Conservation (phyloP, 331 rosid genomes). For the Rhamnella rubrinervis region DNA sequence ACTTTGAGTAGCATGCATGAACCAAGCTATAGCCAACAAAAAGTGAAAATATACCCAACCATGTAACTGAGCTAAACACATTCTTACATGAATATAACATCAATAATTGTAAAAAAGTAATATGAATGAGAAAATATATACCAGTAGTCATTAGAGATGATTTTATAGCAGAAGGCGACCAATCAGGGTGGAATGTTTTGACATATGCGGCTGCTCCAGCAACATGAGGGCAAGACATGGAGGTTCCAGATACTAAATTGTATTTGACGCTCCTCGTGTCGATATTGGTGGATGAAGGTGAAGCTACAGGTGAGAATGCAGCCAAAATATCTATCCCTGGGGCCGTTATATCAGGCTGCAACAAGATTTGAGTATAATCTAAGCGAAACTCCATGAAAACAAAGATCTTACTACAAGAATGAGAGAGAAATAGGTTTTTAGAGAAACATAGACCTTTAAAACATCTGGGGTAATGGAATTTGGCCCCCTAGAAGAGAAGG, state of each 20-base stretch:
- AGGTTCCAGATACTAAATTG: slow-evolving; percentile 49
- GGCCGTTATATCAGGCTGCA: slow-evolving; percentile 53
- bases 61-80: slow-evolving; percentile 25
- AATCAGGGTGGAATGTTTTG: slow-evolving; percentile 41
- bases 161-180: slow-evolving; percentile 67
- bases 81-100: not conserved
- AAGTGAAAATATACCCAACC: slow-evolving; percentile 14
- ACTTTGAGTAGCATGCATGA: slow-evolving; percentile 4
- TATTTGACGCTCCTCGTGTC: slow-evolving; percentile 37
- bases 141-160: slow-evolving; percentile 60
- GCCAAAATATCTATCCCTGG: slow-evolving; percentile 59
- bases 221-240: slow-evolving; percentile 62
- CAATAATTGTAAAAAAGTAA: not conserved
- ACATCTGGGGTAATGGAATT: slow-evolving; percentile 14
- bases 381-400: too few relatives aligned
- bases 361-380: not conserved
- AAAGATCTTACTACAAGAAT: too few relatives aligned
- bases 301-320: slow-evolving; percentile 32
- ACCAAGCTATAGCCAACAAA: slow-evolving; percentile 7
- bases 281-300: not conserved
- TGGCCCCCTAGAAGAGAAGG: slow-evolving; percentile 27
- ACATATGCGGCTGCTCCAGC: slow-evolving; percentile 50
- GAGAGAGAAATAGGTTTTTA: too few relatives aligned
- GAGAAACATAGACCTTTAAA: slow-evolving; percentile 18
- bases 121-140: not conserved